Percentiles rank a stretch among this genome's conserved stretches.
Conservation (phyloP, 1,284 basidiomycete species). For the Stereum hirsutum region DNA sequence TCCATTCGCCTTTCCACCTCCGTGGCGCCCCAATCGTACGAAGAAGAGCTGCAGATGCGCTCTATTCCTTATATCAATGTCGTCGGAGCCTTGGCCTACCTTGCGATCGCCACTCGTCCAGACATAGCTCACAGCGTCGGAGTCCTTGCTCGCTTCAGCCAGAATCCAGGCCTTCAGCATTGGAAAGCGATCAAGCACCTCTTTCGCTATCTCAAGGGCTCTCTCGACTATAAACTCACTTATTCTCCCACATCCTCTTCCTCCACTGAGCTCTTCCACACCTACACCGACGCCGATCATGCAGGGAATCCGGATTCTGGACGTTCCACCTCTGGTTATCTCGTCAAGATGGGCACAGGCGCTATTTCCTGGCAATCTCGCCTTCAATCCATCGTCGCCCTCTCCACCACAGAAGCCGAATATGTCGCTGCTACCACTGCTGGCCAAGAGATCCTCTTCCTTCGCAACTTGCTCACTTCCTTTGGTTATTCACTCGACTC, state of each 20-base stretch:
- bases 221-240: conserved; percentile 1
- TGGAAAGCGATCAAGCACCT: conserved; percentile 19
- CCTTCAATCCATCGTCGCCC: conserved; percentile 7
- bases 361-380: conserved; percentile 7
- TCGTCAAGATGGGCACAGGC: conserved; percentile 2
- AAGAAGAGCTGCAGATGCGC: background rate
- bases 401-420: conserved; percentile 16
- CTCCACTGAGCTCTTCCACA: background rate
- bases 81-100: conserved; percentile 4
- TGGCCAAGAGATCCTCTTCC: conserved; percentile 19
- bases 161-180: conserved; percentile 16
- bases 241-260: conserved; percentile 1
- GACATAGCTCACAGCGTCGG: conserved; percentile 22
- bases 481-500: conserved; percentile 6
- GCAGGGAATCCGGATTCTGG: conserved; percentile 1
- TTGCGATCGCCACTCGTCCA: conserved; percentile 15
- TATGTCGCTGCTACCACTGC: conserved; percentile 19
- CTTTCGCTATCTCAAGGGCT: conserved; percentile 17
- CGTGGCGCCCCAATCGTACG: background rate
- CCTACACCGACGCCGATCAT: conserved; percentile 6
- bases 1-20: conserved; percentile 7
- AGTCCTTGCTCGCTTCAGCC: conserved; percentile 15
- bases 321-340: conserved; percentile 5
- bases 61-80: conserved; percentile 1
- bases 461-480: conserved; percentile 16